phyloP scores from a whole-genome alignment of 371 early-diverging fungal species.

The Funneliformis caledonium region DNA sequence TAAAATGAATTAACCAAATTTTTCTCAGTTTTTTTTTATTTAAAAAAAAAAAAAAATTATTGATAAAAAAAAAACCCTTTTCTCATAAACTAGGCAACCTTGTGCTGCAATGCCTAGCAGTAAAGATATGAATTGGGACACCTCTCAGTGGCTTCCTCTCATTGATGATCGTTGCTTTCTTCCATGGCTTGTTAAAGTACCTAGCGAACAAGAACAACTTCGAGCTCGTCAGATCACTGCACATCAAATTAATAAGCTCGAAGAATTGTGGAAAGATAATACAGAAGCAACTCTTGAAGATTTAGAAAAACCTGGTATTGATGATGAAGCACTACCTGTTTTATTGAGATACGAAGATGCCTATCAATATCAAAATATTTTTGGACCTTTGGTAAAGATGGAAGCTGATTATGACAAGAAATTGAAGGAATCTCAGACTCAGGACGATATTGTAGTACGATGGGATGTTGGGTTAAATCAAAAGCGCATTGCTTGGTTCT shows the following conservation, averaged over 20 bases:
- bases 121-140: slow-evolving; percentile 96
- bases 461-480: slow-evolving; percentile 97
- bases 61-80: background rate
- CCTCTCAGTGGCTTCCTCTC: slow-evolving; percentile 94
- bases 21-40: slow-evolving; percentile 22
- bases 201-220: slow-evolving; percentile 85
- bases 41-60: background rate
- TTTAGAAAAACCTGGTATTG: slow-evolving; percentile 81
- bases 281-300: slow-evolving; percentile 80
- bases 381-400: slow-evolving; percentile 94
- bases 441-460: slow-evolving; percentile 93
- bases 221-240: slow-evolving; percentile 85
- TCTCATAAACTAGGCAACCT: slow-evolving; percentile 68
- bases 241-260: slow-evolving; percentile 85
- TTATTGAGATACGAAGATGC: slow-evolving; percentile 93
- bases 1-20: background rate
- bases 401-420: slow-evolving; percentile 97
- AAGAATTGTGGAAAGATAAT: slow-evolving; percentile 92
- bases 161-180: slow-evolving; percentile 94
- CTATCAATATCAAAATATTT: slow-evolving; percentile 95
- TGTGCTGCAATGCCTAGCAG: slow-evolving; percentile 89
- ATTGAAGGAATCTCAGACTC: slow-evolving; percentile 95
- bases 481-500: slow-evolving; percentile 93
- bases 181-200: slow-evolving; percentile 93
- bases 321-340: slow-evolving; percentile 87